phyloP scores from a whole-genome alignment of 2,329 filamentous ascomycete genomes.

The Beauveria australis region DNA sequence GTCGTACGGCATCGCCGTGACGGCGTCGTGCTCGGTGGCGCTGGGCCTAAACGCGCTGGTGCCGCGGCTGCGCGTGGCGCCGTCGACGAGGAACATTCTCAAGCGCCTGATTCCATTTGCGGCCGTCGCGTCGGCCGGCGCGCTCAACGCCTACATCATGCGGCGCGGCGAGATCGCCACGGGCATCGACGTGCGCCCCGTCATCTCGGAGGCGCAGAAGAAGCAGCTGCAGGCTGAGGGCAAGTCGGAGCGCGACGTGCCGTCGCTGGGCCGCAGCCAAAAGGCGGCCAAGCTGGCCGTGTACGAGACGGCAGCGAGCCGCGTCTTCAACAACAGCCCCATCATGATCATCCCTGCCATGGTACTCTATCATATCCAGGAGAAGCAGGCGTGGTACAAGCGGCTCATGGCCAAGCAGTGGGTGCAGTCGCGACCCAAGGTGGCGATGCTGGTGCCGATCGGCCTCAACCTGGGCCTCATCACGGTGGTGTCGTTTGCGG shows the following conservation, averaged over 20 bases:
- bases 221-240: slow-evolving; percentile 46
- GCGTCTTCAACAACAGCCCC: slow-evolving; percentile 87
- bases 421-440: slow-evolving; percentile 66
- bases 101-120: slow-evolving; percentile 91
- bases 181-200: slow-evolving; percentile 88
- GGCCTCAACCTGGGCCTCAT: slow-evolving; percentile 86
- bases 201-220: slow-evolving; percentile 64
- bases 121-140: slow-evolving; percentile 84
- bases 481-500: slow-evolving; percentile 76
- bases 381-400: slow-evolving; percentile 31
- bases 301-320: slow-evolving; percentile 81
- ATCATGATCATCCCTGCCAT: slow-evolving; percentile 96
- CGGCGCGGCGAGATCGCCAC: slow-evolving; percentile 87
- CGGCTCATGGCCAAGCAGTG: slow-evolving; percentile 56
- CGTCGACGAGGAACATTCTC: slow-evolving; percentile 67
- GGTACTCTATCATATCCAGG: slow-evolving; percentile 73
- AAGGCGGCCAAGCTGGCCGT: slow-evolving; percentile 86
- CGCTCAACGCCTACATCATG: slow-evolving; percentile 95
- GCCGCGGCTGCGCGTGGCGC: slow-evolving; percentile 72
- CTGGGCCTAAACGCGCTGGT: slow-evolving; percentile 86
- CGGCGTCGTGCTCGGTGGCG: slow-evolving; percentile 88
- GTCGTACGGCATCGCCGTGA: slow-evolving; percentile 86
- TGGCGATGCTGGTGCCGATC: slow-evolving; percentile 47
- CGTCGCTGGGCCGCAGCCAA: slow-evolving; percentile 75
- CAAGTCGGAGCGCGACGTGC: slow-evolving; percentile 54